These are phyloP conservation scores for Boletus reticulatus DNA, from an alignment of 768 basidiomycete genomes.

Conservation along the genomic window DNA sequence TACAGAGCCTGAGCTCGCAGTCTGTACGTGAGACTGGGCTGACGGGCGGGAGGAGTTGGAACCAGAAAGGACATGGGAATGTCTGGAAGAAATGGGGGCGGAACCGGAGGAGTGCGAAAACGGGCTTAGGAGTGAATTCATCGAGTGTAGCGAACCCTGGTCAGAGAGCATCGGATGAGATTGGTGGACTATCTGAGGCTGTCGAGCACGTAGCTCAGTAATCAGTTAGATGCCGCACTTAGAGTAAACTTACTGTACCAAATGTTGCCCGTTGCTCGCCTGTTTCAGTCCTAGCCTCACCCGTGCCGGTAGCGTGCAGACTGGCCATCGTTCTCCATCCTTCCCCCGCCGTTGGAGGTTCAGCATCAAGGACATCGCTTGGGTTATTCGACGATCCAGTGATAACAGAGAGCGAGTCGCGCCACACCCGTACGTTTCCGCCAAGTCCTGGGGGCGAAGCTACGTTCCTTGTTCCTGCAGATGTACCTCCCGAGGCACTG, in stretches of 20 bases:
- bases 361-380: conserved; percentile 63
- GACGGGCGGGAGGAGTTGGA: conserved; percentile 59
- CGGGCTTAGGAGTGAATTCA: conserved; percentile 55
- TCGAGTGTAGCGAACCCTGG: conserved; percentile 63
- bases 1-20: conserved; percentile 37
- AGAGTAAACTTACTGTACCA: conserved; percentile 50
- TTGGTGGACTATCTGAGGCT: conserved; percentile 47
- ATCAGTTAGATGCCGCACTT: neutral
- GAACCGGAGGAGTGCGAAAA: conserved; percentile 50
- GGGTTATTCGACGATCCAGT: conserved; percentile 32
- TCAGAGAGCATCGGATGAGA: conserved; percentile 50
- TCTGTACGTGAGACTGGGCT: conserved; percentile 38
- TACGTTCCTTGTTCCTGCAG: conserved; percentile 16
- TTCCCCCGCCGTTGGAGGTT: conserved; percentile 59
- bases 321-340: conserved; percentile 57
- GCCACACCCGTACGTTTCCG: conserved; percentile 31
- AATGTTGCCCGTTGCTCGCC: conserved; percentile 53
- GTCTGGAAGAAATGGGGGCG: conserved; percentile 45
- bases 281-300: conserved; percentile 19
- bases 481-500: conserved; percentile 35
- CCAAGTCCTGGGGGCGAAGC: conserved; percentile 39
- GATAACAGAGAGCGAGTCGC: conserved; percentile 33
- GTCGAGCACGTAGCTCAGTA: conserved; percentile 14
- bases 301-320: conserved; percentile 13
- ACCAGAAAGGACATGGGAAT: conserved; percentile 41